These are phyloP conservation scores for Aspergillus sp. DNA, from an alignment of 2,329 filamentous ascomycete genomes.

Conservation along the genomic window DNA sequence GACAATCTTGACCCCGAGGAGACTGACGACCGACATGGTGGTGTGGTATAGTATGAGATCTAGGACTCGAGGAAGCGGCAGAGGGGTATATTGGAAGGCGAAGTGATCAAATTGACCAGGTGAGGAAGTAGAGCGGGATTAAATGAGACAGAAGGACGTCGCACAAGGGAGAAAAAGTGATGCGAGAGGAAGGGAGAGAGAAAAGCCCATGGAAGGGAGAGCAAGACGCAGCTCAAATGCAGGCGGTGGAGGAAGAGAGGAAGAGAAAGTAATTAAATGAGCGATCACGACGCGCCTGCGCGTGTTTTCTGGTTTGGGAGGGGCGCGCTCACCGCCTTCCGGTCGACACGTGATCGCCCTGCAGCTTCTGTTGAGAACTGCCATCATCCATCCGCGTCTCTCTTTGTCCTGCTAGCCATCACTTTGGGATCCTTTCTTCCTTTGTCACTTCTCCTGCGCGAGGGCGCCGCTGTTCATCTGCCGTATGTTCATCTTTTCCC, in stretches of 20 bases:
- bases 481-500: background rate
- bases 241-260: background rate
- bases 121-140: background rate
- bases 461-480: background rate
- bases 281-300: slow-evolving; percentile 24
- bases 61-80: slow-evolving; percentile 9
- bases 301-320: slow-evolving; percentile 14
- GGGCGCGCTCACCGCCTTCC: slow-evolving; percentile 26
- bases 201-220: background rate
- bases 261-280: slow-evolving; percentile 16
- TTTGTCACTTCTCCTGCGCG: background rate
- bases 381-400: slow-evolving; percentile 1
- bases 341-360: slow-evolving; percentile 8
- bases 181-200: background rate
- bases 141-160: background rate
- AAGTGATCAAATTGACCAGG: background rate
- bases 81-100: background rate
- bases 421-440: background rate
- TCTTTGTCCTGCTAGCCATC: slow-evolving; percentile 5
- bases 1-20: slow-evolving; percentile 90
- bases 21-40: slow-evolving; percentile 91
- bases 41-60: slow-evolving; percentile 11
- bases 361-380: slow-evolving; percentile 22
- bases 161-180: background rate
- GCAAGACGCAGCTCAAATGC: background rate